These are phyloP conservation scores for Talaromyces adpressus DNA, from an alignment of 495 filamentous ascomycete genomes.

Conservation along the genomic window DNA sequence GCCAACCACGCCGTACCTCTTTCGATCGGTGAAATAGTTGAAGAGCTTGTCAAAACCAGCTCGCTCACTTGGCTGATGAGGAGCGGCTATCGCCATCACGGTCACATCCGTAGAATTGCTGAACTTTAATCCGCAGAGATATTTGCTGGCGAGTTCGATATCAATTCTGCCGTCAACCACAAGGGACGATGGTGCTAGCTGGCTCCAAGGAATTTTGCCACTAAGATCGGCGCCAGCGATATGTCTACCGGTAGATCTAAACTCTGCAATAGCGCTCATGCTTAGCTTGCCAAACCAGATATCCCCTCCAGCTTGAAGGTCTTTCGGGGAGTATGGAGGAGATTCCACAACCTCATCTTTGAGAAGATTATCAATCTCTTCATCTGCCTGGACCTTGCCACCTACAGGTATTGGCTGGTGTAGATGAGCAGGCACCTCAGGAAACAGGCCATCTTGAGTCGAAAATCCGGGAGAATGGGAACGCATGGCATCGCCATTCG, in stretches of 20 bases:
- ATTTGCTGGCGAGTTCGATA: slow-evolving; percentile 72
- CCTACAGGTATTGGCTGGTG: slow-evolving; percentile 31
- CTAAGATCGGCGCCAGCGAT: slow-evolving; percentile 70
- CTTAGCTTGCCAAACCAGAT: slow-evolving; percentile 75
- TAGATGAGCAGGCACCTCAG: slow-evolving; percentile 34
- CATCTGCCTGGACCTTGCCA: slow-evolving; percentile 56
- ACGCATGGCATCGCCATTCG: slow-evolving; percentile 10
- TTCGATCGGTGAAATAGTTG: slow-evolving; percentile 70
- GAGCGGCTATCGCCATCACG: slow-evolving; percentile 58
- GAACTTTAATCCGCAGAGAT: slow-evolving; percentile 75
- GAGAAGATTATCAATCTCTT: slow-evolving; percentile 85
- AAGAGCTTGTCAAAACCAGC: slow-evolving; percentile 61
- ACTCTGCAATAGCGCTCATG: slow-evolving; percentile 70
- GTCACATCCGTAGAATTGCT: slow-evolving; percentile 66
- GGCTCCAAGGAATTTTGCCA: slow-evolving; percentile 54
- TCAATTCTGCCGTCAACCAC: slow-evolving; percentile 79
- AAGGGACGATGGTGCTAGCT: slow-evolving; percentile 61
- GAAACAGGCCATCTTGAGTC: slow-evolving; percentile 32
- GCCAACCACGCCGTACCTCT: slow-evolving; percentile 74
- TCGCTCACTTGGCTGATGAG: slow-evolving; percentile 40
- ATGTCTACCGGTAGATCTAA: slow-evolving; percentile 70
- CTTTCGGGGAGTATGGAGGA: slow-evolving; percentile 77
- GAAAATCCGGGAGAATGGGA: slow-evolving; percentile 4
- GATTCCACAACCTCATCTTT: slow-evolving; percentile 76
- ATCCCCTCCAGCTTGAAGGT: slow-evolving; percentile 55